These are phyloP conservation scores for Ustilago shanxiensis DNA, from an alignment of 1,284 basidiomycete species.

Conservation along the genomic window DNA sequence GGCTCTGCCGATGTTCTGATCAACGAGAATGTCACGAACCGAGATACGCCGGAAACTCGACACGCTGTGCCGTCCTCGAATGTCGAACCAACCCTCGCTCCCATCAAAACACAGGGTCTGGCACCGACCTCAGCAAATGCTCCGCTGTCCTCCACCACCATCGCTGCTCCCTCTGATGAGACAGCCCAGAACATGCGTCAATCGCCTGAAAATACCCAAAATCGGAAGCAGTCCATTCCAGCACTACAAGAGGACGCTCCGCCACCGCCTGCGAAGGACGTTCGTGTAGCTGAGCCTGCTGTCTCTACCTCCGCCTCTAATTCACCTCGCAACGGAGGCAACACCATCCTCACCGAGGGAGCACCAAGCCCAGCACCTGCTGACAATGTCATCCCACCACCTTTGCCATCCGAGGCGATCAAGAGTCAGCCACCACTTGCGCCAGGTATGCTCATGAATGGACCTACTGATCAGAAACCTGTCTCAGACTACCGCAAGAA, in stretches of 20 bases:
- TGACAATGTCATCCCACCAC: slow-evolving; percentile 57
- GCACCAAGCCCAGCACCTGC: slow-evolving; percentile 13
- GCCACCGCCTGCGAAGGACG: slow-evolving; percentile 28
- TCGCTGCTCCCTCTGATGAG: slow-evolving; percentile 36
- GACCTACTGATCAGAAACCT: slow-evolving; percentile 43
- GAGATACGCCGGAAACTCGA: slow-evolving; percentile 1
- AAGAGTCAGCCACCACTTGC: slow-evolving; percentile 13
- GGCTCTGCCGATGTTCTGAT: slow-evolving; percentile 2
- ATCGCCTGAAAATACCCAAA: slow-evolving; percentile 25
- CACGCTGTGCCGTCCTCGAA: neutral
- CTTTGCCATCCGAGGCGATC: slow-evolving; percentile 39
- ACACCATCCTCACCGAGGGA: neutral
- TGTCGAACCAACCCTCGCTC: slow-evolving; percentile 20
- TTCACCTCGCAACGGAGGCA: slow-evolving; percentile 12
- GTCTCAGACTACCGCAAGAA: slow-evolving; percentile 60
- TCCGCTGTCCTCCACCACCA: slow-evolving; percentile 39
- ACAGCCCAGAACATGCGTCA: slow-evolving; percentile 29
- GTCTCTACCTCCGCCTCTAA: neutral
- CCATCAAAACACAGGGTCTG: slow-evolving; percentile 37
- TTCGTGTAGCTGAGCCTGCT: slow-evolving; percentile 1
- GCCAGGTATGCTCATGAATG: slow-evolving; percentile 30
- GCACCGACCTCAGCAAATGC: slow-evolving; percentile 29
- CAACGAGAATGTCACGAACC: slow-evolving; percentile 2
- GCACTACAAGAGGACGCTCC: slow-evolving; percentile 16
- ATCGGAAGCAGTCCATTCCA: slow-evolving; percentile 4